phyloP scores from a whole-genome alignment of 73 alveolate species.

The Diophrys appendiculata region DNA sequence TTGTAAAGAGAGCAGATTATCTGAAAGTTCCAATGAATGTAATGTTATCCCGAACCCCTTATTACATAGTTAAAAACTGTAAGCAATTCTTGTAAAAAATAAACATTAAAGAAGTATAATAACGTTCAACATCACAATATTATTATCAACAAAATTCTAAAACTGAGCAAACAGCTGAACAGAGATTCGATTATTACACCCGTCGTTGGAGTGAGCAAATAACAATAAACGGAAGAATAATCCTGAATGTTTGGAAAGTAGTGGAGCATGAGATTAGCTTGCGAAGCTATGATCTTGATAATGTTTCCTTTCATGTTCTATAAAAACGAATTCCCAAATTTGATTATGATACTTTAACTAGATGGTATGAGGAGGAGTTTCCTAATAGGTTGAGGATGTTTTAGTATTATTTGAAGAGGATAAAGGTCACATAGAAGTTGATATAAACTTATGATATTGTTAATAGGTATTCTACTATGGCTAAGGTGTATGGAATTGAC shows the following conservation, averaged over 20 bases:
- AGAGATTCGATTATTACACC: constrained; percentile 59
- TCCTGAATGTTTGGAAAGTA: constrained; percentile 70
- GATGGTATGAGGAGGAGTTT: constrained; percentile 41
- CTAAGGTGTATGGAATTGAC: constrained; percentile 95
- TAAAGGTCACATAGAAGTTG: neutral
- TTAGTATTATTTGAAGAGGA: constrained; percentile 18
- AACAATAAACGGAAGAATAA: constrained; percentile 74
- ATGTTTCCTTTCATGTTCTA: constrained; percentile 66
- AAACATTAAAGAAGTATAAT: neutral
- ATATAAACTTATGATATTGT: constrained; percentile 61
- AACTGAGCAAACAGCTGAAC: constrained; percentile 1
- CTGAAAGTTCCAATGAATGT: constrained; percentile 62
- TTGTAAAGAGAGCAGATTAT: constrained; percentile 73
- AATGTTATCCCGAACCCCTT: constrained; percentile 65
- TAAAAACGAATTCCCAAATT: constrained; percentile 72
- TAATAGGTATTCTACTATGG: constrained; percentile 84
- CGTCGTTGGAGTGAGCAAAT: constrained; percentile 62
- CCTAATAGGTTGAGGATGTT: constrained; percentile 12
- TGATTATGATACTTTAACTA: constrained; percentile 52
- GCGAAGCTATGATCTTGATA: constrained; percentile 79
- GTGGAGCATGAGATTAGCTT: constrained; percentile 68
- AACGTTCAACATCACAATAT: neutral
- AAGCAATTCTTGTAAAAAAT: constrained; percentile 18
- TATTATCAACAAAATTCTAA: neutral
- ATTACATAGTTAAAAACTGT: constrained; percentile 45